Conservation (phyloP, 2,329 filamentous ascomycete species). For the Arthrinium puccinioides region DNA sequence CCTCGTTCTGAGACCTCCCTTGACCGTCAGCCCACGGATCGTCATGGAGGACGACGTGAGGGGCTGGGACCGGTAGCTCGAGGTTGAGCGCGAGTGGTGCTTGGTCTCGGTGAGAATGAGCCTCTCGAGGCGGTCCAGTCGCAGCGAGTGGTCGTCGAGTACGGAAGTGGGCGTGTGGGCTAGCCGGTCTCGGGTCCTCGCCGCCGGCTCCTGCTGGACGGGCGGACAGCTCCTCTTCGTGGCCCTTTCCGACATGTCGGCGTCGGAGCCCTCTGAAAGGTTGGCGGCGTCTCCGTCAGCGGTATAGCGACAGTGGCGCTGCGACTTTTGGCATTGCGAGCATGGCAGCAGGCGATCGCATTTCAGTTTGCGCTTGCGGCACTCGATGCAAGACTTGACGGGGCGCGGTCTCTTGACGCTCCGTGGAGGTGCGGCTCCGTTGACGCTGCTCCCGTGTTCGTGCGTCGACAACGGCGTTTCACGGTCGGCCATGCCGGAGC, state of each 20-base stretch:
- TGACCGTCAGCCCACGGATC: constrained; percentile 42
- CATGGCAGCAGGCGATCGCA: constrained; percentile 51
- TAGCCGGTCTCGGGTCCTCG: constrained; percentile 21
- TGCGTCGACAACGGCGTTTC: constrained; percentile 7
- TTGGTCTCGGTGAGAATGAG: constrained; percentile 34
- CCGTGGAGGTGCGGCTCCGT: constrained; percentile 16
- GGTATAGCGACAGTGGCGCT: constrained; percentile 44
- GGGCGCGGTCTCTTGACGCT: constrained; percentile 47
- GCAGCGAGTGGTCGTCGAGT: constrained; percentile 40
- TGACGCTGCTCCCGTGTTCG: constrained; percentile 2
- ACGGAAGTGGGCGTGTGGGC: constrained; percentile 18
- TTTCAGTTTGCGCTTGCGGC: constrained; percentile 48
- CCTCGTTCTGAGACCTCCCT: constrained; percentile 39
- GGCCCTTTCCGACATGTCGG: constrained; percentile 15
- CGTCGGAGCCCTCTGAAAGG: constrained; percentile 42
- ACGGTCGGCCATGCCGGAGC: constrained; percentile 6
- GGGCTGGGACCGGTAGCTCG: constrained; percentile 14
- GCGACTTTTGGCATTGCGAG: constrained; percentile 51
- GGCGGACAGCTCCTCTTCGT: constrained; percentile 14
- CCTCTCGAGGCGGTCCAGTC: constrained; percentile 48
- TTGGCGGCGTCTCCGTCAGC: constrained; percentile 39
- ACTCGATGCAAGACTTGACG: constrained; percentile 50
- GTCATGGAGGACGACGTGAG: constrained; percentile 33
- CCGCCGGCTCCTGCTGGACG: constrained; percentile 5
- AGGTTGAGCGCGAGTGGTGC: constrained; percentile 13